A percentile compares a stretch with the other conserved stretches of the same genome.
phyloP scores from a whole-genome alignment of 768 basidiomycete species.

The Naganishia vishniacii region DNA sequence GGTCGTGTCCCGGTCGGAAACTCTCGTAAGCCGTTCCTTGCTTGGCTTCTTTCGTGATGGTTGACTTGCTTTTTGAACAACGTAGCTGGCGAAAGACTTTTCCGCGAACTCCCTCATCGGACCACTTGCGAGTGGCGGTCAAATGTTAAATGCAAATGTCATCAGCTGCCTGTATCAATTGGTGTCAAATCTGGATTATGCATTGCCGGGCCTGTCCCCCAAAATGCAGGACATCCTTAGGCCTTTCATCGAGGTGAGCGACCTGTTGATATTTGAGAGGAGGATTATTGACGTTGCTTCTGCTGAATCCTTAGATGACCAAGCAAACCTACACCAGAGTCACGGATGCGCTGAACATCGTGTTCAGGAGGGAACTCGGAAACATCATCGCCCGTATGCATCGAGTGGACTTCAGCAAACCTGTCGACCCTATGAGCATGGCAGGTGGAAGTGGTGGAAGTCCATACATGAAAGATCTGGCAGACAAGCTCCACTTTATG shows the following conservation, averaged over 20 bases:
- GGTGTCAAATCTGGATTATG: conserved; percentile 62
- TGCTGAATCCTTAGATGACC: conserved; percentile 20
- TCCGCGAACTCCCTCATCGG: conserved; percentile 69
- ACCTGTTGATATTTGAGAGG: too few relatives aligned
- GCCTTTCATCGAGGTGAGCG: conserved; percentile 58
- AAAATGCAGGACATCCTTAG: conserved; percentile 57
- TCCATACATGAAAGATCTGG: conserved; percentile 83
- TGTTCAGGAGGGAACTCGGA: conserved; percentile 69
- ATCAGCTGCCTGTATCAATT: conserved; percentile 74
- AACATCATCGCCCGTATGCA: conserved; percentile 73
- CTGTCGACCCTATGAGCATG: conserved; percentile 58
- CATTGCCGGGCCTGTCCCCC: conserved; percentile 64
- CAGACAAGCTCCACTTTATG: conserved; percentile 77
- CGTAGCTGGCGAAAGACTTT: conserved; percentile 68
- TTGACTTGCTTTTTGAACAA: background rate
- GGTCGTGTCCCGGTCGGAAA: conserved; percentile 61
- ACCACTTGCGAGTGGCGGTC: conserved; percentile 70
- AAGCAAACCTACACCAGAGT: conserved; percentile 38
- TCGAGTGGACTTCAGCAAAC: conserved; percentile 71
- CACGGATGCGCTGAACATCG: conserved; percentile 46
- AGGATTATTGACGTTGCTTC: too few relatives aligned
- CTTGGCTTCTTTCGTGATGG: background rate
- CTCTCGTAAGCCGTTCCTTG: conserved; percentile 55
- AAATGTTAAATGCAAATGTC: conserved; percentile 68
- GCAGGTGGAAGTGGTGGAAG: conserved; percentile 65